These are phyloP conservation scores for Sarocladium brachiariae DNA, from an alignment of 2,329 filamentous ascomycete species.

Conservation along the genomic window DNA sequence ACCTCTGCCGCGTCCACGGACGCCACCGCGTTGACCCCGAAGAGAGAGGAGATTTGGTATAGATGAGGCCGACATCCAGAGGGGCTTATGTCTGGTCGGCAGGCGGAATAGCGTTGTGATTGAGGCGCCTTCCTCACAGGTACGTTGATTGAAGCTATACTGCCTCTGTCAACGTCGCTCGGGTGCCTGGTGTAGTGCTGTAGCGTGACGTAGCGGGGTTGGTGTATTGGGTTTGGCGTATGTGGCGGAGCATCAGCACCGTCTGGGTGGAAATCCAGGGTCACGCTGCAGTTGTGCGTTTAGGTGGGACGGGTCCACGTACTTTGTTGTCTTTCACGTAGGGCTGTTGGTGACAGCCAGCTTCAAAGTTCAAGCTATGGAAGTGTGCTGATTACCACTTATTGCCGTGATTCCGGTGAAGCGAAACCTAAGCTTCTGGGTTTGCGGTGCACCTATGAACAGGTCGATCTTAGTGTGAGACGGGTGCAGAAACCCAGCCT, in stretches of 20 bases:
- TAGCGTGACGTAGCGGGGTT: background rate
- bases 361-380: background rate
- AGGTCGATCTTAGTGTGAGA: no score
- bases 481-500: background rate
- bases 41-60: slow-evolving; percentile 73
- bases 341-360: background rate
- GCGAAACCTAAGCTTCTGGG: no score
- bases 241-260: background rate
- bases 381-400: no score
- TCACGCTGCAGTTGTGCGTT: background rate
- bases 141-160: background rate
- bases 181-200: no score
- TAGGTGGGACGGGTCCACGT: no score
- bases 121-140: no score
- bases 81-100: background rate
- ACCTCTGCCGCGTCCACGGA: slow-evolving; percentile 31
- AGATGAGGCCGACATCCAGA: slow-evolving; percentile 58
- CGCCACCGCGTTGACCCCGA: slow-evolving; percentile 37
- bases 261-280: background rate
- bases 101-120: background rate
- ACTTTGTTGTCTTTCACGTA: no score
- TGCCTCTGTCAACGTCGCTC: background rate
- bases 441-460: background rate
- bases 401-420: no score
- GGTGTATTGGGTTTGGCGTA: no score